phyloP scores from a whole-genome alignment of 106 monocot genomes.

The Narthecium ossifragum region DNA sequence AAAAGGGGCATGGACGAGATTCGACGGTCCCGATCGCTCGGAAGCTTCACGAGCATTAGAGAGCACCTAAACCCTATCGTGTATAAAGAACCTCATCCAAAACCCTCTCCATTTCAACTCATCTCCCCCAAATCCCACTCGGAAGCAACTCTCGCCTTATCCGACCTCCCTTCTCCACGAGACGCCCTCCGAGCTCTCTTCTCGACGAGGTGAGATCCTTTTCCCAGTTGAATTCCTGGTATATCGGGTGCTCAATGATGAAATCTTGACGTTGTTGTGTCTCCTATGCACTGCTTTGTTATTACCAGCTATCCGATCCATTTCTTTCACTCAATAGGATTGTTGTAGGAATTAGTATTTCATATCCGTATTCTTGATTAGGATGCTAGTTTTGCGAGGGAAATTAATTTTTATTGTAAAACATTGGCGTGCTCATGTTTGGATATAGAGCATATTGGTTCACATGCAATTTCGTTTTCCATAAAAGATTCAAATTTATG shows the following conservation, averaged over 20 bases:
- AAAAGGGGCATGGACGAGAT: no score
- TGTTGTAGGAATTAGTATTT: no score
- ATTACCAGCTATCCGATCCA: no score
- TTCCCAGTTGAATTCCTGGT: no score
- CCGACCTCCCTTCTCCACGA: background rate
- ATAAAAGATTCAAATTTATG: no score
- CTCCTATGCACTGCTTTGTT: background rate
- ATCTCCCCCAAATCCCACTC: background rate
- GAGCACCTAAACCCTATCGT: background rate
- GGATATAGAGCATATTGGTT: no score
- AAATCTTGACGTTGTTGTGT: background rate
- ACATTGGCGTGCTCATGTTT: no score
- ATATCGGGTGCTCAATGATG: background rate
- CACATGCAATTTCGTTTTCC: no score
- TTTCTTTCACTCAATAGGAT: no score
- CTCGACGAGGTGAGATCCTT: background rate
- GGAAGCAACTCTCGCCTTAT: background rate
- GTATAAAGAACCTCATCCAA: conserved; percentile 6
- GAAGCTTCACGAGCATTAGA: background rate
- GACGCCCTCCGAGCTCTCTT: background rate
- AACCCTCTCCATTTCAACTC: background rate
- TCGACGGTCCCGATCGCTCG: background rate
- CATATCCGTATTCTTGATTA: no score
- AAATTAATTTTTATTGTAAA: no score
- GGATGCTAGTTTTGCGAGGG: no score